Evolutionary conservation across 495 filamentous ascomycete species (phyloP), one percentile per base, ranked within the genome.

Genomic region (Penicillium manginii): DNA sequence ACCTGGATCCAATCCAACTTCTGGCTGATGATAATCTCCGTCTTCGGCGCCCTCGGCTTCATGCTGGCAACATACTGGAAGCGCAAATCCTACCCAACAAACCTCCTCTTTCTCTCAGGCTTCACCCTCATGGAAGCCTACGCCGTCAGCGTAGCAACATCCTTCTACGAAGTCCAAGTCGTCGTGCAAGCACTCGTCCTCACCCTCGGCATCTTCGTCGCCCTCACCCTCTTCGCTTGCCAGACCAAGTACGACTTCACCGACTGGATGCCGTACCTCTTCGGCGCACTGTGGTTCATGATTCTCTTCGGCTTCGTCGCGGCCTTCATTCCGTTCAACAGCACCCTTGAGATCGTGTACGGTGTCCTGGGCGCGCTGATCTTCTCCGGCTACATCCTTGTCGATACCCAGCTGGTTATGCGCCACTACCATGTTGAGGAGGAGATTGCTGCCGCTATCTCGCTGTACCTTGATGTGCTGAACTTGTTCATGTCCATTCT

Each of bases 171-270:
- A 15, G 81, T 84, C 8, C 74, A 74, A 37, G 88, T 97, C 66
- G 96, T 98, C 9, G 80, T 98, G 19, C 86, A 97, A 75, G 94
- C 94, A 12, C 87, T 97, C 17, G 71, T 96, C 57, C 85, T 99
- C 45, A 99, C 94, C 0, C 85, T 91, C 4, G 93, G 89, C 48
- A 92, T 99, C 70, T 99, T 99, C 75, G 78, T 97, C 45, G 93
- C 88, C 45, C 82, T 99, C 43, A 98, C 93, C 0, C 72, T 94
- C 11, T 99, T 98, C 73, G 94, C 94, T 29, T 96, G 93, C 85
- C 94, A 99, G 76, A 91, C 90, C 50, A 96, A 96, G 70, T 98
- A 98, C 72, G 96, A 99, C 81, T 98, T 99, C 75, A 97, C 92
- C 0, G 83, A 82, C 50, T 96, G 92, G 96, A 91, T 92, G 83